Evolutionary conservation across 495 filamentous ascomycete genomes (phyloP).

Genomic region (Talaromyces thailandensis): DNA sequence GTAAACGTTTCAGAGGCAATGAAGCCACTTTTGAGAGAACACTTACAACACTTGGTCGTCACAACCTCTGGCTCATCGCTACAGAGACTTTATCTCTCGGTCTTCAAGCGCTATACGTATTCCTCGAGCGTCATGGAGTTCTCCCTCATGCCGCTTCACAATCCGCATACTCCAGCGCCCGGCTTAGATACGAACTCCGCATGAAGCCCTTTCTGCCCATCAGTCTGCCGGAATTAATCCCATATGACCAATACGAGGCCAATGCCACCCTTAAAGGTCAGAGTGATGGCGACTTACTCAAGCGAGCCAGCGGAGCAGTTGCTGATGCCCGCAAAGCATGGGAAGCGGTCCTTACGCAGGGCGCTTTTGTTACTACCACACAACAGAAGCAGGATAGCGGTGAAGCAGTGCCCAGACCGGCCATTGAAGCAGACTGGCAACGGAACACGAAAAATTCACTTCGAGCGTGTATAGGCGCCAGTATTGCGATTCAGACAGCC

Average conservation of each 20-base stretch:
- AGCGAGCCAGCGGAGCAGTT: conserved; percentile 50
- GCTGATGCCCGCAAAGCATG: conserved; percentile 55
- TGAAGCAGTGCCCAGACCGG: conserved; percentile 29
- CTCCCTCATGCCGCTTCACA: conserved; percentile 43
- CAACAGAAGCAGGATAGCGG: conserved; percentile 26
- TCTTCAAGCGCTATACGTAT: conserved; percentile 56
- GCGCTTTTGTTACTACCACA: conserved; percentile 19
- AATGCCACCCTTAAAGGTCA: conserved; percentile 32
- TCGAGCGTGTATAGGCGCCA: conserved; percentile 57
- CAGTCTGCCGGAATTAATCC: conserved; percentile 58
- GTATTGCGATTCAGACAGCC: conserved; percentile 47
- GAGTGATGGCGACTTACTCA: conserved; percentile 40
- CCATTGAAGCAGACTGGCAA: conserved; percentile 51
- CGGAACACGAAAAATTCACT: conserved; percentile 47
- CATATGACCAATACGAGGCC: conserved; percentile 49
- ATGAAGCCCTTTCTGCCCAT: conserved; percentile 81
- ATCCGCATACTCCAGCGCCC: conserved; percentile 61
- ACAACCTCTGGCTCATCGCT: conserved; percentile 57
- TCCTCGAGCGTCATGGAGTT: conserved; percentile 50
- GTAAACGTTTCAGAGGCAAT: conserved; percentile 16
- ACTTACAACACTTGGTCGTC: conserved; percentile 47
- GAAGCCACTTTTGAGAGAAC: conserved; percentile 40
- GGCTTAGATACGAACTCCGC: conserved; percentile 71
- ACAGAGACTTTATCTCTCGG: conserved; percentile 64
- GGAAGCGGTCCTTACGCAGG: conserved; percentile 44